A percentile compares a stretch with the other conserved stretches of the same genome.
Evolutionary conservation across 1,139 yeast species (phyloP).

Genomic region (Zygosaccharomyces pseudobailii): DNA sequence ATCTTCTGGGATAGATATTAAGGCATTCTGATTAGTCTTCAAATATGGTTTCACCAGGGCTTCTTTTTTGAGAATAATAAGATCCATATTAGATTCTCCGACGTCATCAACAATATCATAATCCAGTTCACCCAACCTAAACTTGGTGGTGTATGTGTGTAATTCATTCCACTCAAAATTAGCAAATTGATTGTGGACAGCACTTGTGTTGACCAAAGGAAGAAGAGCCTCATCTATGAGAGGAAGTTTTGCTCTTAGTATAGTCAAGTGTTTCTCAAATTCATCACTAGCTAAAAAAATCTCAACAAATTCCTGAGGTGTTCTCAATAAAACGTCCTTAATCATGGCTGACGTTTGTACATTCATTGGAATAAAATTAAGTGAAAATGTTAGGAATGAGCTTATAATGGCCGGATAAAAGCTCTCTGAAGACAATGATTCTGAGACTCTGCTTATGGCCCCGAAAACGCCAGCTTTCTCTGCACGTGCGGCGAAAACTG

Average conservation of each 20-base stretch:
- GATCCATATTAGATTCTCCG: slow-evolving; percentile 21
- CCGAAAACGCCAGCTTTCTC: slow-evolving; percentile 46
- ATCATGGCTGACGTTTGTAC: slow-evolving; percentile 52
- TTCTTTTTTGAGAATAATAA: slow-evolving; percentile 39
- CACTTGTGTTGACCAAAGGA: slow-evolving; percentile 58
- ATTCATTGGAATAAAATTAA: slow-evolving; percentile 60
- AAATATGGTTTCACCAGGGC: slow-evolving; percentile 41
- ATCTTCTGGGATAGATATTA: slow-evolving; percentile 43
- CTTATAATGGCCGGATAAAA: slow-evolving; percentile 57
- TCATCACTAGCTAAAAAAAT: slow-evolving; percentile 54
- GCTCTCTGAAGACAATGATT: slow-evolving; percentile 45
- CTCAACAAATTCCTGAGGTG: slow-evolving; percentile 54
- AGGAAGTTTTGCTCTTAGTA: slow-evolving; percentile 74
- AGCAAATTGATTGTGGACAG: slow-evolving; percentile 64
- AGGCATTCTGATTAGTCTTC: slow-evolving; percentile 38
- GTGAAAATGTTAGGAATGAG: slow-evolving; percentile 52
- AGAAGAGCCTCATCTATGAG: slow-evolving; percentile 42
- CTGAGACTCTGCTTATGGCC: slow-evolving; percentile 42
- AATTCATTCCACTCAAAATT: slow-evolving; percentile 55
- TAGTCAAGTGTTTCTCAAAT: slow-evolving; percentile 50
- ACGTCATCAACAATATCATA: slow-evolving; percentile 34
- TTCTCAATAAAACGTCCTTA: slow-evolving; percentile 44
- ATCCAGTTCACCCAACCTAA: slow-evolving; percentile 30
- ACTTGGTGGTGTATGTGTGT: slow-evolving; percentile 52
- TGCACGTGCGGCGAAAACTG: slow-evolving; percentile 42